A percentile compares a stretch with the other conserved stretches of the same genome.
phyloP scores from a whole-genome alignment of 108 stramenopile genomes.

The Aurantiochytrium sp. region DNA sequence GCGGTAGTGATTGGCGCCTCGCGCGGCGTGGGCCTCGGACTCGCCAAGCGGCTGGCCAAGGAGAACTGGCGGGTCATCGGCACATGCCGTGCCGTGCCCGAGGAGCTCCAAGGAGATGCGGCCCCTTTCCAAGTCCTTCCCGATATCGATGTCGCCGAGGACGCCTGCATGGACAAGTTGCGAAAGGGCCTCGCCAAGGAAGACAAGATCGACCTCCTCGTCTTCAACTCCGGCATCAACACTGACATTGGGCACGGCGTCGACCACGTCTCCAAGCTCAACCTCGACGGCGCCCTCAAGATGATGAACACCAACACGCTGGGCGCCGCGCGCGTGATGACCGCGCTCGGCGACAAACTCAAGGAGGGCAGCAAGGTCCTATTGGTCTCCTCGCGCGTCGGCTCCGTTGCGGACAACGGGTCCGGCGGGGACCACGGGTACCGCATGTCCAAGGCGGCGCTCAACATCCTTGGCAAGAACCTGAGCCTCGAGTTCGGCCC shows the following conservation, averaged over 20 bases:
- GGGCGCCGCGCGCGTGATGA: background rate
- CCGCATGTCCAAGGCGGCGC: conserved; percentile 30
- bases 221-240: background rate
- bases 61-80: background rate
- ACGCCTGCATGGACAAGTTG: background rate
- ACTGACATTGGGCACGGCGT: background rate
- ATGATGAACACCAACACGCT: background rate
- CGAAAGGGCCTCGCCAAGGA: background rate
- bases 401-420: conserved; percentile 30
- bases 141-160: background rate
- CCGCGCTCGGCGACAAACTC: background rate
- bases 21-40: background rate
- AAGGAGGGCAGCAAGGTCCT: background rate
- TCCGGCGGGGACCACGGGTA: conserved; percentile 20
- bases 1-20: background rate
- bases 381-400: background rate
- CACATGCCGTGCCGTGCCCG: background rate
- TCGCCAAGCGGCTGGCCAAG: background rate
- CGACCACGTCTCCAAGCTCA: background rate
- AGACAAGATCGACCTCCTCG: background rate
- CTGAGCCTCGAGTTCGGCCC: background rate
- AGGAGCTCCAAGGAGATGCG: background rate
- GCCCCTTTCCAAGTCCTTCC: background rate
- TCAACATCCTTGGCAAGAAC: conserved; percentile 1
- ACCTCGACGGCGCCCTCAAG: background rate